A percentile compares a stretch with the other conserved stretches of the same genome.
Evolutionary conservation across 2,329 filamentous ascomycete genomes (phyloP).

Genomic region (Pseudogymnoascus sp.): DNA sequence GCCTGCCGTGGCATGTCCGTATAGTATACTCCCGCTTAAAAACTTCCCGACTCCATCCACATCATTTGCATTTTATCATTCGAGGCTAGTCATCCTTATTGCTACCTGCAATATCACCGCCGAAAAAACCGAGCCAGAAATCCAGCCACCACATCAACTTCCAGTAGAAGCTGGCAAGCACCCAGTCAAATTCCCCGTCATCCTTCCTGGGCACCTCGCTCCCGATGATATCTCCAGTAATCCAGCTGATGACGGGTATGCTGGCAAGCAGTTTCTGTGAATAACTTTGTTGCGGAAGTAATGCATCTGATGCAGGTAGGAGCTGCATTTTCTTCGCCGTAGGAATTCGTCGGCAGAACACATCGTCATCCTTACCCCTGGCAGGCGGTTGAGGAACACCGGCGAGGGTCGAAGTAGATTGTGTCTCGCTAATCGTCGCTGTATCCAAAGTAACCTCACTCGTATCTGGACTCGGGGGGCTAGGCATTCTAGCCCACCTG

Average conservation of each 20-base stretch:
- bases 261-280: slow-evolving; percentile 55
- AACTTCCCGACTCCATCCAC: background rate
- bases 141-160: slow-evolving; percentile 58
- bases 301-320: slow-evolving; percentile 60
- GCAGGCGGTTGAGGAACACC: slow-evolving; percentile 13
- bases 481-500: background rate
- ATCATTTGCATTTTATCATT: background rate
- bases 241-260: slow-evolving; percentile 64
- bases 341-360: slow-evolving; percentile 56
- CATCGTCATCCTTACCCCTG: slow-evolving; percentile 30
- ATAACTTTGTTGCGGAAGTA: slow-evolving; percentile 60
- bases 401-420: slow-evolving; percentile 23
- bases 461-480: background rate
- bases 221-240: slow-evolving; percentile 64
- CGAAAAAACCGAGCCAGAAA: slow-evolving; percentile 49
- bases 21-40: slow-evolving; percentile 5
- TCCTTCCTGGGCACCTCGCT: slow-evolving; percentile 66
- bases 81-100: slow-evolving; percentile 49
- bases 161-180: slow-evolving; percentile 58
- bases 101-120: slow-evolving; percentile 47
- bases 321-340: slow-evolving; percentile 57
- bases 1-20: background rate
- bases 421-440: slow-evolving; percentile 34
- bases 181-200: slow-evolving; percentile 70
- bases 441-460: slow-evolving; percentile 46